Conservation (phyloP, 805 yeast genomes). For the Metschnikowia noctiluminum region DNA sequence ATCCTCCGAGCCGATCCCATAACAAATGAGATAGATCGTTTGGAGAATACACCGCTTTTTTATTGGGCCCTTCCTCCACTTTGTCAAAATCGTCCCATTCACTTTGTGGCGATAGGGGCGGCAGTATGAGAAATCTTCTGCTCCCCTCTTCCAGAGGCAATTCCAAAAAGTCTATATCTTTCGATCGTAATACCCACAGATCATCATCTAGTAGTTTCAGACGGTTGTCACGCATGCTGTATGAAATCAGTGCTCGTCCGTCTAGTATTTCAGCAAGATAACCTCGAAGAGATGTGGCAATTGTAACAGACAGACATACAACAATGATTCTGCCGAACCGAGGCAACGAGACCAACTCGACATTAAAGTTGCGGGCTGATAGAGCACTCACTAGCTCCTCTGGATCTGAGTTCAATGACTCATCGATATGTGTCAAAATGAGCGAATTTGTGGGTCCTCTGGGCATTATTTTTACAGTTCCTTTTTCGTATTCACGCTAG, state of each 20-base stretch:
- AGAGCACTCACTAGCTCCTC: constrained; percentile 24
- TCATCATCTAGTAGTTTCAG: constrained; percentile 13
- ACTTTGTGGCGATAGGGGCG: constrained; percentile 43
- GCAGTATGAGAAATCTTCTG: constrained; percentile 40
- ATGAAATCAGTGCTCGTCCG: constrained; percentile 21
- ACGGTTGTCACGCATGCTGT: constrained; percentile 34
- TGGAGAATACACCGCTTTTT: constrained; percentile 33
- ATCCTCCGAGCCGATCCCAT: constrained; percentile 44
- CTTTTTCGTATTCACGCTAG: no score
- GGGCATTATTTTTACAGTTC: not conserved
- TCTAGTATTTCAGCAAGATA: constrained; percentile 17
- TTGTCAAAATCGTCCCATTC: constrained; percentile 44
- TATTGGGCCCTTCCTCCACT: constrained; percentile 41
- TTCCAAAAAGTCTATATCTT: constrained; percentile 31
- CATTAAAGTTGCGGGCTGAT: constrained; percentile 20
- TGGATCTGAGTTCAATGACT: constrained; percentile 25
- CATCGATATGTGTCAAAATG: constrained; percentile 30
- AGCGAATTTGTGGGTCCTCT: constrained; percentile 30
- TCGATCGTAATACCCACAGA: constrained; percentile 15
- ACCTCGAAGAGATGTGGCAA: constrained; percentile 22
- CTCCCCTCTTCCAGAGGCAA: constrained; percentile 39
- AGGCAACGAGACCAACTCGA: constrained; percentile 33
- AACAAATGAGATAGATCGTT: constrained; percentile 40
- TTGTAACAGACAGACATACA: constrained; percentile 25
- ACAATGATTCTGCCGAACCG: constrained; percentile 34